phyloP scores from a whole-genome alignment of 176 grass and related monocot genomes.

The Triticum urartu region DNA sequence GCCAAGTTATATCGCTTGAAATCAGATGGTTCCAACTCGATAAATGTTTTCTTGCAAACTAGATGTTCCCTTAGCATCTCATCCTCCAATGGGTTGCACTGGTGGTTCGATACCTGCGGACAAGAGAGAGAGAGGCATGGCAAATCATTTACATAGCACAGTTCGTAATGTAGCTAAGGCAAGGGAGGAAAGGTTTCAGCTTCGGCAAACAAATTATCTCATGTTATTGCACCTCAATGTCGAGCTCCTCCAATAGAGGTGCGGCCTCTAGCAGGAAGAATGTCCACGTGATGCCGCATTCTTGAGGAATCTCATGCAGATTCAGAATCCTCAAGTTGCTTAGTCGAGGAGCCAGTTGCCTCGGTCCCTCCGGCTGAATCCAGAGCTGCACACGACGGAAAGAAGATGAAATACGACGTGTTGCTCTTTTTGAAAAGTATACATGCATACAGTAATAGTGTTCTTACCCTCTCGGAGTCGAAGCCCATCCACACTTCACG shows the following conservation, averaged over 20 bases:
- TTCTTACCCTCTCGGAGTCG: not conserved
- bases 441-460: too few species aligned
- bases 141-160: not conserved
- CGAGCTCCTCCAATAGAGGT: not conserved
- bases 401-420: not conserved
- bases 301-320: not conserved
- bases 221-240: not conserved
- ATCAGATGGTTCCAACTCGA: not conserved
- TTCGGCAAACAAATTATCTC: too few species aligned
- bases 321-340: not conserved
- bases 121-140: not conserved
- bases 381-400: not conserved
- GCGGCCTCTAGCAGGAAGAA: slow-evolving; percentile 9
- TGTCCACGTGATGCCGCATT: not conserved
- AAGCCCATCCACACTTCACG: not conserved
- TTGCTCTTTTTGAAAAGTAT: not conserved
- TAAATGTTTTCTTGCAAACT: not conserved
- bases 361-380: not conserved
- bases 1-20: slow-evolving; percentile 12
- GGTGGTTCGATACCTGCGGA: not conserved
- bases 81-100: not conserved
- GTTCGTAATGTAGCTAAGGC: too few species aligned
- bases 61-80: not conserved
- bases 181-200: too few species aligned
- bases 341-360: not conserved